phyloP scores from a whole-genome alignment of 1,284 basidiomycete species.

The Boletus sp. region DNA sequence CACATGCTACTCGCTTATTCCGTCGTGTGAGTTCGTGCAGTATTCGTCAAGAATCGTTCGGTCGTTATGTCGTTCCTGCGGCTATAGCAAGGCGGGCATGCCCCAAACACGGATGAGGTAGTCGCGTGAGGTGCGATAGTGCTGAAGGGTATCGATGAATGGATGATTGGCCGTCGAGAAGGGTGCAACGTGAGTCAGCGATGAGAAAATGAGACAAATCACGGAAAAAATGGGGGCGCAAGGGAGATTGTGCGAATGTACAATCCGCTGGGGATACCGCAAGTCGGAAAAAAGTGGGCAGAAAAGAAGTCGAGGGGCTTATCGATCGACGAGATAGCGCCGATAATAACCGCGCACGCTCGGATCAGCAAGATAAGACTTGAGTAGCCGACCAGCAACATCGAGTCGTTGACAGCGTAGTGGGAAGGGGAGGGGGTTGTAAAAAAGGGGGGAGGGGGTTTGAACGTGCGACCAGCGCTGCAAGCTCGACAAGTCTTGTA shows the following conservation, averaged over 20 bases:
- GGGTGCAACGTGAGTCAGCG: slow-evolving; percentile 26
- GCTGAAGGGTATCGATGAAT: slow-evolving; percentile 29
- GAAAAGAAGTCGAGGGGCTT: slow-evolving; percentile 25
- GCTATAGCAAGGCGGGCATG: slow-evolving; percentile 39
- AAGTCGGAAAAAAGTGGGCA: slow-evolving; percentile 22
- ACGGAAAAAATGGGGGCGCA: slow-evolving; percentile 25
- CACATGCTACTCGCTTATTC: slow-evolving; percentile 30
- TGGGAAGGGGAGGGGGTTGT: slow-evolving; percentile 8
- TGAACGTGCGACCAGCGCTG: slow-evolving; percentile 39
- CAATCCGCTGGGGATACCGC: slow-evolving; percentile 29
- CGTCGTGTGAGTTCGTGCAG: slow-evolving; percentile 37
- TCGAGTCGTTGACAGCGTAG: slow-evolving; percentile 47
- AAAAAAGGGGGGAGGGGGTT: slow-evolving; percentile 4
- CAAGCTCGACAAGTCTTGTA: slow-evolving; percentile 30
- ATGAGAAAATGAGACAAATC: slow-evolving; percentile 24
- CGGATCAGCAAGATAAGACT: slow-evolving; percentile 34
- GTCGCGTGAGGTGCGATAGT: slow-evolving; percentile 23
- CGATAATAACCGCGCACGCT: slow-evolving; percentile 30
- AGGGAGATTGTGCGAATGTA: slow-evolving; percentile 34
- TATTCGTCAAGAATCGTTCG: slow-evolving; percentile 54
- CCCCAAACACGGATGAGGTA: slow-evolving; percentile 17
- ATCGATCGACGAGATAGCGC: slow-evolving; percentile 48
- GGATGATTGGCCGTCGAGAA: slow-evolving; percentile 31
- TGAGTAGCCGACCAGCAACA: slow-evolving; percentile 44
- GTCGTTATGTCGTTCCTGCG: slow-evolving; percentile 45